Evolutionary conservation across 2,329 filamentous ascomycete species (phyloP).

Genomic region (Corinectria fuckeliana): DNA sequence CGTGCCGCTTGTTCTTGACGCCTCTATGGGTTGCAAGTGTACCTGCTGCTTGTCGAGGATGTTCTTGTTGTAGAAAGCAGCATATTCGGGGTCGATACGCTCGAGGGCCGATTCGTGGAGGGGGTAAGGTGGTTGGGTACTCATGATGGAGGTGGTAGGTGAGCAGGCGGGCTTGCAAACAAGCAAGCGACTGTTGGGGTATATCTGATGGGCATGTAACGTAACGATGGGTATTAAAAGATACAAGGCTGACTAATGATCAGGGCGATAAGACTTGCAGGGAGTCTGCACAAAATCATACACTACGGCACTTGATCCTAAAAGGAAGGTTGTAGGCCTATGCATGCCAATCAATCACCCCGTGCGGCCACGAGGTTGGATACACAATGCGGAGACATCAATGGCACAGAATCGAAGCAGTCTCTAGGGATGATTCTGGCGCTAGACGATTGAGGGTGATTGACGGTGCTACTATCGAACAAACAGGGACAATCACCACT

Average conservation of each 20-base stretch:
- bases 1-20: slow-evolving; percentile 57
- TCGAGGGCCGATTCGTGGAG: slow-evolving; percentile 49
- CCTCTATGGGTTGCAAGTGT: slow-evolving; percentile 59
- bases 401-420: neutral
- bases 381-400: neutral
- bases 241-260: too few relatives aligned
- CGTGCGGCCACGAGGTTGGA: neutral
- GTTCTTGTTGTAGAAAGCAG: slow-evolving; percentile 58
- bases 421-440: neutral
- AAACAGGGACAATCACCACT: neutral
- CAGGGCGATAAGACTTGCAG: neutral
- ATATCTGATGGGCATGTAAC: neutral
- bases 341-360: neutral
- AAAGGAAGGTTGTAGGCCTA: neutral
- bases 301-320: neutral
- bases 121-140: slow-evolving; percentile 44
- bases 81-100: slow-evolving; percentile 57
- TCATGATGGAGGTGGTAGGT: neutral
- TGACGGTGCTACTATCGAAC: neutral
- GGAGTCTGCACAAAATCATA: neutral
- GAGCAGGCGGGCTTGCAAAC: neutral
- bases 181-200: neutral
- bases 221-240: neutral
- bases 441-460: neutral
- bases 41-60: slow-evolving; percentile 59